phyloP scores from a whole-genome alignment of 768 basidiomycete genomes.

The Phanerochaete carnosa region DNA sequence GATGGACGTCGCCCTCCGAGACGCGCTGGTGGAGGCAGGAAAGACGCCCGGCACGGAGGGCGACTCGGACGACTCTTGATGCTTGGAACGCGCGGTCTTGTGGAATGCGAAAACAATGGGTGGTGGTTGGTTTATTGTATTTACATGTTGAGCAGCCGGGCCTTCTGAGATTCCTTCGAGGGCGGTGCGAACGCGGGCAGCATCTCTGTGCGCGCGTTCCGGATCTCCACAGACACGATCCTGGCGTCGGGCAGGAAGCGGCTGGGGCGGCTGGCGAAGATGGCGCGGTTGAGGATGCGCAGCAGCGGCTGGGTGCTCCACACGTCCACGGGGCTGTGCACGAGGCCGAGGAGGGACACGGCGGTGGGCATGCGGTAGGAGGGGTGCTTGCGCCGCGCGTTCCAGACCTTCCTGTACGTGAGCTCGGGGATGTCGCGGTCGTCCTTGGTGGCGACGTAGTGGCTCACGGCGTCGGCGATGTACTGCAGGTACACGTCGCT shows the following conservation, averaged over 20 bases:
- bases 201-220: slow-evolving; percentile 1
- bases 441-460: not conserved
- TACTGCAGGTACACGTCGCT: not conserved
- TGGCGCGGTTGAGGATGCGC: slow-evolving; percentile 7
- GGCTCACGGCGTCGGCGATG: not conserved
- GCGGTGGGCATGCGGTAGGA: slow-evolving; percentile 1
- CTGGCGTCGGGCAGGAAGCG: not conserved
- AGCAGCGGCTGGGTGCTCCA: not conserved
- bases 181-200: not conserved
- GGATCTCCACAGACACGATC: not conserved
- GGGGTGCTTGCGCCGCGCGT: not conserved
- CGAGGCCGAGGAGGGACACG: not conserved
- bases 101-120: not conserved
- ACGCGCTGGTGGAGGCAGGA: not conserved
- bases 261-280: not conserved
- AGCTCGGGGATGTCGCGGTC: not conserved
- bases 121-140: not conserved
- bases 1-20: not conserved
- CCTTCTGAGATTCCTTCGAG: not conserved
- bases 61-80: not conserved
- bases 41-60: not conserved
- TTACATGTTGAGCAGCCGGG: not conserved
- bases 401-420: not conserved
- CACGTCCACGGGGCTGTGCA: not conserved
- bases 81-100: not conserved